These are phyloP conservation scores for Gossypioides kirkii DNA, from an alignment of 345 rosid genomes.

Conservation along the genomic window DNA sequence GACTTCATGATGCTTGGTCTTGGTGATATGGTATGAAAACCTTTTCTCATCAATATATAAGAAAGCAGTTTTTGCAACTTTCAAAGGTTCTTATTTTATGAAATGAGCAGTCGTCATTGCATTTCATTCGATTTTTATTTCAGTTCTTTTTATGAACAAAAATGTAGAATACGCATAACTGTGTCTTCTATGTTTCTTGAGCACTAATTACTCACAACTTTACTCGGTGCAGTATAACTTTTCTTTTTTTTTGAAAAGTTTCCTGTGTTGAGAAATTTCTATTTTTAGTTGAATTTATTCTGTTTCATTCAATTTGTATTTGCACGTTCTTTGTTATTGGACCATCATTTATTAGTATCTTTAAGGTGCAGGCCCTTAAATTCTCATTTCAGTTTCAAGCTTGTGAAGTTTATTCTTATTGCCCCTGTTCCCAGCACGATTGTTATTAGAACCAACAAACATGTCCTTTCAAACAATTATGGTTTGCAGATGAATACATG, in stretches of 20 bases:
- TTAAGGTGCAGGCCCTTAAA: neutral
- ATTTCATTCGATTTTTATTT: neutral
- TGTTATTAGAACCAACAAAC: neutral
- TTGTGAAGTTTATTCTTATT: neutral
- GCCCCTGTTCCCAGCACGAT: neutral
- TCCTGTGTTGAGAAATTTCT: neutral
- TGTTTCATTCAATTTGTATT: no score
- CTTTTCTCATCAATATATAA: conserved; percentile 8
- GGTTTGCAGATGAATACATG: neutral
- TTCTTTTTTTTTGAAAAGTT: neutral
- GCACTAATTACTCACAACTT: neutral
- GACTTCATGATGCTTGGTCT: conserved; percentile 99
- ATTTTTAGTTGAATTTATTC: neutral
- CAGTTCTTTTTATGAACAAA: neutral
- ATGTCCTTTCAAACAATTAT: neutral
- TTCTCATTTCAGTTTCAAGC: neutral
- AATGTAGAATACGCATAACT: neutral
- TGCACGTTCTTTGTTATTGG: neutral
- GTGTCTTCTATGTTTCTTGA: neutral
- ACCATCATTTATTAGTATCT: neutral
- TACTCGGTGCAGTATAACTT: neutral
- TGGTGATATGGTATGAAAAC: conserved; percentile 84
- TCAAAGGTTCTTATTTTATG: neutral
- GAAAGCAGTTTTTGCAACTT: conserved; percentile 3
- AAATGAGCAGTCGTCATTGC: neutral